Evolutionary conservation across 2,329 filamentous ascomycete genomes (phyloP).

Genomic region (Tolypocladium endophyticum): DNA sequence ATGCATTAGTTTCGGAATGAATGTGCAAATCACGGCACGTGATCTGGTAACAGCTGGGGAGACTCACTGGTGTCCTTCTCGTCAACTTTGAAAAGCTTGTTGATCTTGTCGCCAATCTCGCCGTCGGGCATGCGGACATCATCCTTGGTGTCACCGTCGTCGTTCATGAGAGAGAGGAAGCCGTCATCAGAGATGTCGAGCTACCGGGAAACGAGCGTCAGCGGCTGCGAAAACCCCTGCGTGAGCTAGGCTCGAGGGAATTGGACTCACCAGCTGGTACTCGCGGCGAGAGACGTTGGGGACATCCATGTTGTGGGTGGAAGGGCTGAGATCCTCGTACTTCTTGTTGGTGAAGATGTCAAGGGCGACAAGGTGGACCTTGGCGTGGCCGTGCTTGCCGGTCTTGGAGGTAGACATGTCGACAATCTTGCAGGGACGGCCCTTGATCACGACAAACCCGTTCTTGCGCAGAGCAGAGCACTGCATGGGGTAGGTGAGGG

Average conservation of each 20-base stretch:
- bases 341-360: slow-evolving; percentile 99
- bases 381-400: slow-evolving; percentile 99
- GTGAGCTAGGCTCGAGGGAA: slow-evolving; percentile 4
- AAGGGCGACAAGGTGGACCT: slow-evolving; percentile 95
- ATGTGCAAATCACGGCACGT: neutral
- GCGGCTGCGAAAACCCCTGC: neutral
- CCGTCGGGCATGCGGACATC: slow-evolving; percentile 90
- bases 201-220: slow-evolving; percentile 31
- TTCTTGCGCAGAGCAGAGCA: slow-evolving; percentile 99
- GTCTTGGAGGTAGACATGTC: slow-evolving; percentile 99
- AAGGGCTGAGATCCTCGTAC: slow-evolving; percentile 96
- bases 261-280: slow-evolving; percentile 77
- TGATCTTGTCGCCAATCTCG: slow-evolving; percentile 81
- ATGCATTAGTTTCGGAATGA: slow-evolving; percentile 8
- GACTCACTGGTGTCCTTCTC: slow-evolving; percentile 88
- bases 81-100: slow-evolving; percentile 66
- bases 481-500: slow-evolving; percentile 92
- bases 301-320: slow-evolving; percentile 97
- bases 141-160: slow-evolving; percentile 80
- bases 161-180: slow-evolving; percentile 88
- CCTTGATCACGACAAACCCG: slow-evolving; percentile 97
- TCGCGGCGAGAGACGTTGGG: slow-evolving; percentile 85
- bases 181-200: slow-evolving; percentile 89
- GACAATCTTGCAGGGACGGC: slow-evolving; percentile 99
- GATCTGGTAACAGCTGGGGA: neutral